Percentiles rank a stretch among this genome's conserved stretches.
Evolutionary conservation across 805 yeast species (phyloP).

Genomic region (Nematodospora valgi): DNA sequence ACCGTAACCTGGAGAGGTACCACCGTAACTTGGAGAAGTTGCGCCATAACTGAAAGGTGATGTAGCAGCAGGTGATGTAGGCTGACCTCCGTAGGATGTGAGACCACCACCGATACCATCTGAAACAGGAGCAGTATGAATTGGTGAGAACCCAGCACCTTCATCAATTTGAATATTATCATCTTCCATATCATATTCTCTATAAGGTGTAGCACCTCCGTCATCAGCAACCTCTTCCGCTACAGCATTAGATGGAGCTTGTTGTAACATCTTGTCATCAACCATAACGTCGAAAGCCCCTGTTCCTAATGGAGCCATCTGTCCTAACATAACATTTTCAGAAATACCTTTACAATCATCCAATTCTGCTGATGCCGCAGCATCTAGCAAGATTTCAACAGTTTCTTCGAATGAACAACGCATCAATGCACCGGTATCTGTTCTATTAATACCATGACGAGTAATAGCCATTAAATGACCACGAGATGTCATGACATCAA

Average conservation of each 20-base stretch:
- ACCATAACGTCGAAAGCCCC: slow-evolving; percentile 96
- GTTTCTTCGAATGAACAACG: slow-evolving; percentile 99
- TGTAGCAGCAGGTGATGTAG: slow-evolving; percentile 43
- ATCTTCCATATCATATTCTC: slow-evolving; percentile 58
- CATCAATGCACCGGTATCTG: slow-evolving; percentile 99
- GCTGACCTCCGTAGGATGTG: slow-evolving; percentile 80
- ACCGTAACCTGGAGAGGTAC: slow-evolving; percentile 56
- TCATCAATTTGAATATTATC: slow-evolving; percentile 62
- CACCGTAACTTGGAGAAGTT: slow-evolving; percentile 63
- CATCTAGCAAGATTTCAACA: slow-evolving; percentile 94
- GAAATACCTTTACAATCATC: slow-evolving; percentile 99
- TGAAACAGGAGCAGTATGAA: slow-evolving; percentile 80
- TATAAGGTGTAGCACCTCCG: slow-evolving; percentile 93
- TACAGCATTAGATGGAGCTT: slow-evolving; percentile 52
- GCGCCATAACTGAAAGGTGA: slow-evolving; percentile 63
- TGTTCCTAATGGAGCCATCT: slow-evolving; percentile 97
- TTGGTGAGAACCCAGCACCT: slow-evolving; percentile 88
- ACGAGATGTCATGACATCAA: slow-evolving; percentile 97
- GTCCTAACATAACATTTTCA: slow-evolving; percentile 95
- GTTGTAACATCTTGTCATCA: slow-evolving; percentile 80
- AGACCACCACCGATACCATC: slow-evolving; percentile 75
- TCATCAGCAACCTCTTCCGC: slow-evolving; percentile 32
- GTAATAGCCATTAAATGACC: slow-evolving; percentile 99
- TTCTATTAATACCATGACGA: slow-evolving; percentile 98
- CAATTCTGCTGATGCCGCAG: slow-evolving; percentile 96